phyloP scores from a whole-genome alignment of 495 filamentous ascomycete species.

The Hypoxylon lenormandii region DNA sequence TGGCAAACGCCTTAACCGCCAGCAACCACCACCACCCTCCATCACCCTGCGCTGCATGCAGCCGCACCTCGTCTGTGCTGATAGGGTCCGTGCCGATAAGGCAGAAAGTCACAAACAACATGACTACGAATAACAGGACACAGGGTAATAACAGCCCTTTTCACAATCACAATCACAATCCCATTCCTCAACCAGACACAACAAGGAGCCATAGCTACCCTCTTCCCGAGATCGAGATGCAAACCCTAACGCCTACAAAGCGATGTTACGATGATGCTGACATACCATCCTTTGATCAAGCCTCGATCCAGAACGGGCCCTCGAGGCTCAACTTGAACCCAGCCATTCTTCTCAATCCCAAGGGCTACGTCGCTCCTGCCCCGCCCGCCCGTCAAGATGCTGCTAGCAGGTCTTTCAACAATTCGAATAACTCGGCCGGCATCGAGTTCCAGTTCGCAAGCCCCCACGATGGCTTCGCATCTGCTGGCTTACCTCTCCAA shows the following conservation, averaged over 20 bases:
- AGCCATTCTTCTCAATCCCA: slow-evolving; percentile 56
- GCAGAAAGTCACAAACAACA: slow-evolving; percentile 31
- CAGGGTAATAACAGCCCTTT: slow-evolving; percentile 40
- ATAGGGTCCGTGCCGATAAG: slow-evolving; percentile 19
- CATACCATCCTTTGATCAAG: slow-evolving; percentile 21
- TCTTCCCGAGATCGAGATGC: not conserved
- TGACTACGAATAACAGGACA: slow-evolving; percentile 38
- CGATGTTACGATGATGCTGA: slow-evolving; percentile 28
- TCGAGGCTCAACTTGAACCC: slow-evolving; percentile 50
- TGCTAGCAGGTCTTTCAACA: slow-evolving; percentile 18
- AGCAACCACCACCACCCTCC: not conserved
- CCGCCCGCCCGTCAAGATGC: slow-evolving; percentile 24
- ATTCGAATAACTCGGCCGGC: slow-evolving; percentile 30
- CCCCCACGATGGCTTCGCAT: slow-evolving; percentile 42
- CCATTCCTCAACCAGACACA: not conserved
- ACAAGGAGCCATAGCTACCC: slow-evolving; percentile 16
- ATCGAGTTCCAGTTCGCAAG: slow-evolving; percentile 60
- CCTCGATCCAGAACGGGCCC: slow-evolving; percentile 41
- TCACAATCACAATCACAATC: slow-evolving; percentile 6
- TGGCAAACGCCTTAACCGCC: slow-evolving; percentile 1
- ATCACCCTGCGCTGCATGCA: slow-evolving; percentile 34
- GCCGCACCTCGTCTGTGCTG: slow-evolving; percentile 23
- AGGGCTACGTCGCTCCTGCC: slow-evolving; percentile 35
- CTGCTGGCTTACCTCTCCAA: slow-evolving; percentile 19
- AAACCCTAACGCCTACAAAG: slow-evolving; percentile 18